Base-by-base conservation (phyloP, 768 basidiomycete genomes). In the Amanita brunnescens region DNA sequence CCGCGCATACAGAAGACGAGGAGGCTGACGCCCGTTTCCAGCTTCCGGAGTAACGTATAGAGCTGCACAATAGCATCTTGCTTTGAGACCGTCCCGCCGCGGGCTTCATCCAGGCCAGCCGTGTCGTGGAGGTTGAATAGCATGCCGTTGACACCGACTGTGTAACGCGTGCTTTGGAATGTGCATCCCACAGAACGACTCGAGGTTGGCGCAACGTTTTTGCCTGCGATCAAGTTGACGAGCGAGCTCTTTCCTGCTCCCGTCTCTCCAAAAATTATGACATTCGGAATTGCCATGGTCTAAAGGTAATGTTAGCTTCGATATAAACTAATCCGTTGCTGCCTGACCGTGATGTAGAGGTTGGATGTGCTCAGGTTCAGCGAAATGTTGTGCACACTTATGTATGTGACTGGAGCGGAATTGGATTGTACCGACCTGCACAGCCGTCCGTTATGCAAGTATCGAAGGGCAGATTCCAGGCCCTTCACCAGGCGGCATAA, bases 231-330 rank as follows among this genome's bases (percentile, higher is more conserved):
- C 65, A 73, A 64, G 57, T 73, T 71, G 46, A 75, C 58, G 51
- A 73, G 58, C 18, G 68, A 71, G 58, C 72, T 70, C 55, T 75
- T 74, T 53, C 63, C 64, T 8, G 54, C 51, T 14, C 73, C 73
- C 0, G 67, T 62, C 47, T 73, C 69, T 0, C 74, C 73, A 41
- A 74, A 75, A 13, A 75, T 49, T 20, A 74, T 58, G 45, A 73
- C 47, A 43, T 70, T 70, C 6, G 57, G 50, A 9, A 12, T 24
- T 5, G 49, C 9, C 33, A 33, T 10, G 10, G 37, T 9, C 35
- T 24, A 41, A 18, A 26, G 26, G 26, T 12, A 41, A 18, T 14
- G 23, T 9, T 18, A 41, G 37, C 23, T 14, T 9, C 1, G 7
- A 29, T 3, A 29, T 29, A 29, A 7, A 29, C 26, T 7, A n/a